A percentile compares a stretch with the other conserved stretches of the same genome.
phyloP scores from a whole-genome alignment of 345 rosid species.

The Arabidopsis thaliana region TAIR10.1 NC_003070.9:4451001-4451500 shows the following conservation, averaged over 20 bases:
- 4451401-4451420: slow-evolving; percentile 63
- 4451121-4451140: slow-evolving; percentile 72
- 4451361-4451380: slow-evolving; percentile 57
- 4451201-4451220: slow-evolving; percentile 67
- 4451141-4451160: slow-evolving; percentile 78
- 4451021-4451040: slow-evolving; percentile 72
- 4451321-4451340: slow-evolving; percentile 49
- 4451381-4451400: slow-evolving; percentile 74
- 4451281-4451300: slow-evolving; percentile 60
- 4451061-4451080: slow-evolving; percentile 64
- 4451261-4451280: slow-evolving; percentile 52
- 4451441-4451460: slow-evolving; percentile 65
- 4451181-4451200: slow-evolving; percentile 69
- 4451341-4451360: slow-evolving; percentile 58
- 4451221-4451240: slow-evolving; percentile 62
- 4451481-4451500: slow-evolving; percentile 63
- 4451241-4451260: slow-evolving; percentile 72
- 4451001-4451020: slow-evolving; percentile 58
- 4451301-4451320: slow-evolving; percentile 80
- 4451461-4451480: slow-evolving; percentile 68
- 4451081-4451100: slow-evolving; percentile 70
- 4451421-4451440: slow-evolving; percentile 75
- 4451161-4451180: slow-evolving; percentile 79
- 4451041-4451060: slow-evolving; percentile 81
- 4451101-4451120: slow-evolving; percentile 75